Evolutionary conservation across 441 rosid genomes (phyloP), one percentile per base, ranked within the genome.

Genomic region (Geranium incanum): DNA sequence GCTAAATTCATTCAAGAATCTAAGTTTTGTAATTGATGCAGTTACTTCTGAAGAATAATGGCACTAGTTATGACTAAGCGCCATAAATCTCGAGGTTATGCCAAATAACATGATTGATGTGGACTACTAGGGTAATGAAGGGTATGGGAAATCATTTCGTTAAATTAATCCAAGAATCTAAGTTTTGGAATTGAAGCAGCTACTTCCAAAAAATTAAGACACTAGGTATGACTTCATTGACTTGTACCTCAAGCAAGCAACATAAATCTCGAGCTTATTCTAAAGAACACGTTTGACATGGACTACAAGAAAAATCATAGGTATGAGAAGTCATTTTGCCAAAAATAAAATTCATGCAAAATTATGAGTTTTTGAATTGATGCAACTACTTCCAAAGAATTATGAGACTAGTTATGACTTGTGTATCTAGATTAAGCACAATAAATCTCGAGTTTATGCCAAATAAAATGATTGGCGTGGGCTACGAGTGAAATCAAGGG

Each of bases 1-100:
- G 66, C 38, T 6, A 62, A 21, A 62, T 23, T 62, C 66, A 11
- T 62, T 12, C n/a, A 11, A 23, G 15, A 48, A 48, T n/a, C 12
- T 48, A 48, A 48, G 13, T 48, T 48, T 48, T 48, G 15, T n/a
- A 7, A 1, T 48, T 9, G 16, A 48, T 11, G 11, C n/a, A 9
- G 15, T 15, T 48, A 48, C 15, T 48, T 28, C 33, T 28, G 33
- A 28, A 28, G 33, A 28, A 28, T 28, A 11, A 48, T 43, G 50
- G 6, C 13, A 43, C 13, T 43, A 43, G 55, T 7, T 48, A 48
- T 48, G 55, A 48, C 33, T 28, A 28, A 16, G 87, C 76, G 80
- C 36, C 39, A 60, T 4, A 38, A 8, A 16, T 4, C 57, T 16
- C 13, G 15, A 23, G 23, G 9, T 57, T 62, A 62, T 11, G 5